A percentile compares a stretch with the other conserved stretches of the same genome.
phyloP scores from a whole-genome alignment of 805 yeast genomes.

The Tetrapisispora fleetii region DNA sequence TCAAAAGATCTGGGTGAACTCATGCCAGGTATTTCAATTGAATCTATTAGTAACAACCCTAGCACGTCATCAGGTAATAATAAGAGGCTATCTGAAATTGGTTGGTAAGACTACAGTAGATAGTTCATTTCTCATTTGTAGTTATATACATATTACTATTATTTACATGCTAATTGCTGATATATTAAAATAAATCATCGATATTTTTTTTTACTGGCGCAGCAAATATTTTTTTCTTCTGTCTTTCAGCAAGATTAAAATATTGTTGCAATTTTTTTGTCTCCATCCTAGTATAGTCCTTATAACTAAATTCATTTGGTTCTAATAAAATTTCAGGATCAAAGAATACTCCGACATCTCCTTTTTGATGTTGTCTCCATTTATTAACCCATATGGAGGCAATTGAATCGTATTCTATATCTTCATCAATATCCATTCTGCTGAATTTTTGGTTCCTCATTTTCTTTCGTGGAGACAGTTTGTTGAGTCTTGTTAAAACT shows the following conservation, averaged over 20 bases:
- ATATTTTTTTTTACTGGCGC: not conserved
- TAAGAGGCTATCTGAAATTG: conserved; percentile 36
- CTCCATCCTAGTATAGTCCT: conserved; percentile 7
- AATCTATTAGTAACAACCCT: conserved; percentile 32
- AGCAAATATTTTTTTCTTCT: not conserved
- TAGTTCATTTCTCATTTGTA: not conserved
- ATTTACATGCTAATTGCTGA: not conserved
- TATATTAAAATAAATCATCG: not conserved
- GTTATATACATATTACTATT: not conserved
- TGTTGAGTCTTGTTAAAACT: conserved; percentile 33
- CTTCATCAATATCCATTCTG: conserved; percentile 15
- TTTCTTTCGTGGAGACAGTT: conserved; percentile 23
- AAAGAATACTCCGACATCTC: conserved; percentile 34
- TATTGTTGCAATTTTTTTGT: not conserved
- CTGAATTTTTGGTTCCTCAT: conserved; percentile 24
- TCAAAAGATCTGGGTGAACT: conserved; percentile 64
- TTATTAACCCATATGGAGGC: conserved; percentile 55
- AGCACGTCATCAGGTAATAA: conserved; percentile 27
- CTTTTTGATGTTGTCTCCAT: conserved; percentile 47
- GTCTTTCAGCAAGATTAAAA: not conserved
- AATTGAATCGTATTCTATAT: conserved; percentile 45
- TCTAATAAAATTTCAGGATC: conserved; percentile 19
- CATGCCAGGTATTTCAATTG: conserved; percentile 63
- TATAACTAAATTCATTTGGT: conserved; percentile 12
- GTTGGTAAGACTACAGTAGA: conserved; percentile 32